Percentiles rank a stretch among this genome's conserved stretches.
Evolutionary conservation across 371 early-diverging fungal species (phyloP).

Genomic region (Mortierella sp.): DNA sequence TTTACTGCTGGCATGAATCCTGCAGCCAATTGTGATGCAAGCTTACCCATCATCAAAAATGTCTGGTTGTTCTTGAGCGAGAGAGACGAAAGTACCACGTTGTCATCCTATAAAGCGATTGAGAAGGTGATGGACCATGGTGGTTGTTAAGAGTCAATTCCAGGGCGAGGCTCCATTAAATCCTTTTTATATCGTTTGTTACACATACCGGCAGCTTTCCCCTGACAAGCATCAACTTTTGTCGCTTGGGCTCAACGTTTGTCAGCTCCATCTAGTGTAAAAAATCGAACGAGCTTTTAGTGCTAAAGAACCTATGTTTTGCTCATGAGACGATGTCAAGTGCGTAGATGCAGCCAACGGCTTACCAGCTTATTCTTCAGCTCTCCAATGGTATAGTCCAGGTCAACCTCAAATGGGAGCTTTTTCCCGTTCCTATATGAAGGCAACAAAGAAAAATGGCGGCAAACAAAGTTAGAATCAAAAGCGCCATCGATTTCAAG

Average conservation of each 20-base stretch:
- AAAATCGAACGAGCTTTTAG: background rate
- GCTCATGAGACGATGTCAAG: background rate
- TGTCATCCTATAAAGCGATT: slow-evolving; percentile 54
- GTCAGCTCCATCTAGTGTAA: slow-evolving; percentile 62
- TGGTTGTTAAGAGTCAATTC: background rate
- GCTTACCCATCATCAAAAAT: slow-evolving; percentile 70
- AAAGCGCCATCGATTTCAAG: background rate
- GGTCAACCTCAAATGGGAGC: slow-evolving; percentile 51
- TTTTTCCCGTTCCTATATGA: slow-evolving; percentile 50
- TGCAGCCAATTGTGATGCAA: background rate
- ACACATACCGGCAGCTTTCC: slow-evolving; percentile 66
- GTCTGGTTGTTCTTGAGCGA: slow-evolving; percentile 60
- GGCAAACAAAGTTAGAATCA: background rate
- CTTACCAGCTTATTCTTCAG: slow-evolving; percentile 54
- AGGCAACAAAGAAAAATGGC: background rate
- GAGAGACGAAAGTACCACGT: slow-evolving; percentile 59
- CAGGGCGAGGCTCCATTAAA: background rate
- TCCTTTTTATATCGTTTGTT: background rate
- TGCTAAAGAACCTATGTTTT: background rate
- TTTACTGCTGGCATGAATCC: background rate
- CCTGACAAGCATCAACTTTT: slow-evolving; percentile 72
- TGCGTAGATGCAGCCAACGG: background rate
- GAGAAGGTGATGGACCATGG: too few relatives aligned
- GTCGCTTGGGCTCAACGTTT: slow-evolving; percentile 67
- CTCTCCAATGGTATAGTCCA: slow-evolving; percentile 53